Base-by-base conservation (phyloP, 1,284 basidiomycete genomes). In the Fomitiporia mediterranea region DNA sequence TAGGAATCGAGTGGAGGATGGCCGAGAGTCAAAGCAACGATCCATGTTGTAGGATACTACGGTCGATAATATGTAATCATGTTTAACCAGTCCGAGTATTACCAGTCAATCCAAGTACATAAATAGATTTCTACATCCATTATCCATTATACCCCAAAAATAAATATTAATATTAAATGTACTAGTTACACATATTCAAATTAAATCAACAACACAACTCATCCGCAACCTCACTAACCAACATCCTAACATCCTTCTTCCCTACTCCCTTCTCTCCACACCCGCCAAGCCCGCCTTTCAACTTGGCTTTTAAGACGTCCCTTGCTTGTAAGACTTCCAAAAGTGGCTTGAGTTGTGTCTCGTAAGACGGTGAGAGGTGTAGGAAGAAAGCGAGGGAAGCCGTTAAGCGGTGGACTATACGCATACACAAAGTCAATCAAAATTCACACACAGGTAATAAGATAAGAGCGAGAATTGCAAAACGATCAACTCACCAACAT, bases 371-470 rank as follows among this genome's bases (percentile, higher is more conserved):
- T 11, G 83, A 89, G 19, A 92, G 69, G 39, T 89, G 81, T 51
- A 94, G 62, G 44, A 90, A 68, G 64, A 91, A 80, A 1, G 82
- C 89, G 28, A 94, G 70, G 7, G 86, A 84, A 0, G 89, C 91
- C 0, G 82, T 78, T 43, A 95, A 70, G 11, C 92, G 84, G 68
- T 94, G 87, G 1, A 91, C 91, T 89, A 37, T 21, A 55, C 46
- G n/a, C n/a, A n/a, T n/a, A n/a, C n/a, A n/a, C n/a, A n/a, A n/a
- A 30, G 8, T 28, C 28, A 4, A 52, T 4, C 37, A 39, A 42
- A 19, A 42, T 32, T 55, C 21, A 58, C n/a, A 28, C 46, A 43
- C 30, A 27, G 57, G 49, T 30, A 48, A 17, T 52, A 54, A 11
- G 11, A 32, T 30, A 13, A 11, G 11, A 46, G 30, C 30, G 17